A percentile compares a stretch with the other conserved stretches of the same genome.
Evolutionary conservation across 2,329 filamentous ascomycete genomes (phyloP).

Genomic region (Trichoderma oligosporum): DNA sequence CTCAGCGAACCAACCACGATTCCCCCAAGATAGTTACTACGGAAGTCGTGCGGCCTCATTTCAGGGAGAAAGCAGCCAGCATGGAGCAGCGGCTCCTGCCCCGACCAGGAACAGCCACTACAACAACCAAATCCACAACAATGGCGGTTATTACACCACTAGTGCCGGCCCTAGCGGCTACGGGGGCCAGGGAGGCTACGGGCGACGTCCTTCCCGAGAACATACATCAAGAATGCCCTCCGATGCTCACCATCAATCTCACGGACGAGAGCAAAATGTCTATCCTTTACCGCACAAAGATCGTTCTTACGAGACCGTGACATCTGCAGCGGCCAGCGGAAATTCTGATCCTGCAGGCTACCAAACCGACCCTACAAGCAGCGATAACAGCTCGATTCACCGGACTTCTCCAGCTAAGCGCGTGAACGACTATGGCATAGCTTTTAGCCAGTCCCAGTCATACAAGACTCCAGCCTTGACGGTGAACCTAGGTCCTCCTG

Average conservation of each 20-base stretch:
- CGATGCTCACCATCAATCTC: constrained; percentile 42
- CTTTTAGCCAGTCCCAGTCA: constrained; percentile 43
- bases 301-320: constrained; percentile 81
- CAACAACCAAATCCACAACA: constrained; percentile 34
- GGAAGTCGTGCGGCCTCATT: constrained; percentile 41
- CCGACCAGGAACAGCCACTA: constrained; percentile 42
- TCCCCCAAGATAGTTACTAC: constrained; percentile 52
- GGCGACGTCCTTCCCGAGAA: constrained; percentile 21
- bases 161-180: constrained; percentile 27
- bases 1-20: constrained; percentile 39
- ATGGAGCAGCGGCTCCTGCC: constrained; percentile 35
- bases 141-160: constrained; percentile 32
- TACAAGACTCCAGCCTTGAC: constrained; percentile 43
- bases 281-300: constrained; percentile 62
- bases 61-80: constrained; percentile 40
- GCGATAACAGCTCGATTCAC: constrained; percentile 88
- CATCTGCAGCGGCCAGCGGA: constrained; percentile 69
- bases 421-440: constrained; percentile 62
- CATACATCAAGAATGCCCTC: constrained; percentile 42
- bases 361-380: constrained; percentile 79
- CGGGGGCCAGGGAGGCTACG: constrained; percentile 22
- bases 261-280: constrained; percentile 41
- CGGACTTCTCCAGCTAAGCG: constrained; percentile 58
- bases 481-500: constrained; percentile 29
- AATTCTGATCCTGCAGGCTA: constrained; percentile 74